Percentiles rank a stretch among this genome's conserved stretches.
phyloP scores from a whole-genome alignment of 2,329 filamentous ascomycete genomes.

The Fusarium sp. region DNA sequence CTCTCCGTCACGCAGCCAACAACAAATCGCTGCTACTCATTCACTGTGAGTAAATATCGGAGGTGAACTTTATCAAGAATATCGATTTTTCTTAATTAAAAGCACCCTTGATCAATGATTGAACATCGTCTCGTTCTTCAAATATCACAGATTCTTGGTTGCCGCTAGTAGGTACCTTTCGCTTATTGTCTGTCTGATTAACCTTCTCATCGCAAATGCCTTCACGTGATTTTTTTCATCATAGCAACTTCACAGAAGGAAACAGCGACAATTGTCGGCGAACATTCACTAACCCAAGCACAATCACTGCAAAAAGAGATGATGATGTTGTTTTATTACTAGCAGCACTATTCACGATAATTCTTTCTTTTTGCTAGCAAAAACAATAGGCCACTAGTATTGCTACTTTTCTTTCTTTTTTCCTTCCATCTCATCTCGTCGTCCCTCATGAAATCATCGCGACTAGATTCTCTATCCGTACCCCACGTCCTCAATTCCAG shows the following conservation, averaged over 20 bases:
- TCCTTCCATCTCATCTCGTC: constrained; percentile 1
- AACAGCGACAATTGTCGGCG: constrained; percentile 9
- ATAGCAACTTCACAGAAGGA: constrained; percentile 9
- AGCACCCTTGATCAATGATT: not conserved
- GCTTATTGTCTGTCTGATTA: not conserved
- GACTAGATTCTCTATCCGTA: constrained; percentile 26
- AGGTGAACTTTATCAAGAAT: too few species aligned
- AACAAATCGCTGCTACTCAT: not conserved
- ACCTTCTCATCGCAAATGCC: not conserved
- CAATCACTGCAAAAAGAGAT: not conserved
- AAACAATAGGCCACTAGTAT: not conserved
- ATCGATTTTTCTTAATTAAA: not conserved
- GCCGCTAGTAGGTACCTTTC: constrained; percentile 3
- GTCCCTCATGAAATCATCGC: constrained; percentile 28
- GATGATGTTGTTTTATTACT: not conserved
- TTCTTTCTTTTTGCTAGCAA: not conserved
- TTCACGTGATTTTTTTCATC: constrained; percentile 37
- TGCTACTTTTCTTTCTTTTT: not conserved
- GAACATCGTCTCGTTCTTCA: not conserved
- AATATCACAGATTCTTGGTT: not conserved
- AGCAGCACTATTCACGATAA: not conserved
- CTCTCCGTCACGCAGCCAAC: not conserved
- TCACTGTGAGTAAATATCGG: not conserved
- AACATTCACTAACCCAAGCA: constrained; percentile 25
- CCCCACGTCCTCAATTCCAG: constrained; percentile 36